phyloP scores from a whole-genome alignment of 1,284 basidiomycete species.

The Phlebopus sp. region DNA sequence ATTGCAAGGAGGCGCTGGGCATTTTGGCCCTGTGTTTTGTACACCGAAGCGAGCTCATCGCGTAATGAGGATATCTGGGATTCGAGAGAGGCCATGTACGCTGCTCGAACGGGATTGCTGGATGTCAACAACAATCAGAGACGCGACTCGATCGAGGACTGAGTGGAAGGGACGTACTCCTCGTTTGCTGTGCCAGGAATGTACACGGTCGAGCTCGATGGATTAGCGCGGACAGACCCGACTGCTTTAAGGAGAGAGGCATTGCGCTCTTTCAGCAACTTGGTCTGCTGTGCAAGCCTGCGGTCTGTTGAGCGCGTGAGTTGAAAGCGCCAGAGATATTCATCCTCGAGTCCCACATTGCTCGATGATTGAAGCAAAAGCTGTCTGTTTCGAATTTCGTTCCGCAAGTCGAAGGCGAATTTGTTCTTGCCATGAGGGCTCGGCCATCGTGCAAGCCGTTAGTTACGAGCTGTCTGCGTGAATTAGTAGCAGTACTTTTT shows the following conservation, averaged over 20 bases:
- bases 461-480: neutral
- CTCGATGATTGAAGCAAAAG: conserved; percentile 82
- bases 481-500: too few species aligned
- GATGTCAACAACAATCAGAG: conserved; percentile 10
- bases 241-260: conserved; percentile 78
- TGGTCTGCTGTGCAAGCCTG: conserved; percentile 84
- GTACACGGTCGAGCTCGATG: conserved; percentile 60
- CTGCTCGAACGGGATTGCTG: conserved; percentile 80
- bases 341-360: conserved; percentile 62
- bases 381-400: conserved; percentile 69
- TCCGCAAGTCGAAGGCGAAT: conserved; percentile 75
- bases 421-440: conserved; percentile 78
- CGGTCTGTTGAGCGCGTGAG: conserved; percentile 56
- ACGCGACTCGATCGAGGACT: conserved; percentile 11
- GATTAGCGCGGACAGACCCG: conserved; percentile 62
- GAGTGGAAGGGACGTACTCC: conserved; percentile 51
- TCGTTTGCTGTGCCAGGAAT: conserved; percentile 61
- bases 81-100: conserved; percentile 89
- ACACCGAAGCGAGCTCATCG: conserved; percentile 88
- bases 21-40: conserved; percentile 96
- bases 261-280: conserved; percentile 87
- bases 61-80: conserved; percentile 88
- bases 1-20: conserved; percentile 88
- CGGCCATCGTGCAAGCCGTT: conserved; percentile 52
- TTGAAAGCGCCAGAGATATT: neutral